Base-by-base conservation (phyloP, 2,329 filamentous ascomycete species). In the Pseudogymnoascus sp. region DNA sequence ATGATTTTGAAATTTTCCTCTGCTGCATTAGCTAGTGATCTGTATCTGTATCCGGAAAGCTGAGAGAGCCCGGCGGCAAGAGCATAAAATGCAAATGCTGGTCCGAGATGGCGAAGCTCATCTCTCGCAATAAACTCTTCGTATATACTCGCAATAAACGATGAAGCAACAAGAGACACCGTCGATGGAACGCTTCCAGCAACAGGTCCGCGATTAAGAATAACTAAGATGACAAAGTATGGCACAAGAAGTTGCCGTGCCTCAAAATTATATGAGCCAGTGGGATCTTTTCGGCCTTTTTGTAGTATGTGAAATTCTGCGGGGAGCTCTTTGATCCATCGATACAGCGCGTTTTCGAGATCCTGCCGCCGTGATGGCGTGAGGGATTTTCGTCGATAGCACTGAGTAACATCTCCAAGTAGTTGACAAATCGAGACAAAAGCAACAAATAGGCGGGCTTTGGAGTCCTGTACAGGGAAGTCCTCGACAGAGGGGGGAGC, bases 281-380 rank as follows among this genome's bases (percentile, higher is more conserved):
- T 29, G 12, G 36, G 13, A 21, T 42, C 35, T 42, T 60, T 60
- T 29, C 13, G 58, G 21, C 21, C 58, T 60, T 60, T 60, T 9
- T 60, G 59, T 8, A 61, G 44, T 31, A 61, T 25, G 13, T 48
- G 35, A 29, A 73, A 63, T 10, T 70, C 64, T 7, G 70, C 67
- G 1, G 74, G 67, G 25, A 73, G 65, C n/a, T 69, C 68, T 62
- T 74, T 72, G 15, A 74, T 65, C 76, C 76, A 78, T 29, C 74
- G 66, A 63, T 71, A 70, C 2, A 74, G 67, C 35, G 17, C 27
- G 25, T 60, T 62, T 41, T 62, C 60, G 12, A 60, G 35, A 17
- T 55, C 33, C 44, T 62, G 27, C 25, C 35, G 27, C n/a, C 29
- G 48, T 29, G 27, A 15, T 15, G 48, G 31, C 5, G 48, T 55